Base-by-base conservation (phyloP, 1,284 basidiomycete genomes). In the Marasmius tenuissimus region DNA sequence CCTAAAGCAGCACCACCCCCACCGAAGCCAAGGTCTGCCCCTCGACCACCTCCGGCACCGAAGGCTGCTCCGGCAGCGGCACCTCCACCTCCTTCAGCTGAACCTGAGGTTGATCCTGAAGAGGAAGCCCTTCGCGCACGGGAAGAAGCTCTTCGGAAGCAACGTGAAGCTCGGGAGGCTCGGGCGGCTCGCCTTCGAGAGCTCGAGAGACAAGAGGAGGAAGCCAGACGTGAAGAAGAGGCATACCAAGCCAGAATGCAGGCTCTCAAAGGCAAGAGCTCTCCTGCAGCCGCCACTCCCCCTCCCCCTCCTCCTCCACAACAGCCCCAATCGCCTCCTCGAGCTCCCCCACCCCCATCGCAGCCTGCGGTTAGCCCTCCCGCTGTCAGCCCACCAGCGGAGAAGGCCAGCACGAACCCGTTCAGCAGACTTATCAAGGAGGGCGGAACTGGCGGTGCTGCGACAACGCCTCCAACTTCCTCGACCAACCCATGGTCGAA, bases 141-240 rank as follows among this genome's bases (percentile, higher is more conserved):
- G n/a, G 88, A 92, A 71, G 89, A 84, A 65, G 82, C 81, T 3
- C 68, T 92, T 22, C 78, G 81, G 55, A 92, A 89, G 73, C 85
- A 86, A 64, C 84, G 85, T 11, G 88, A 86, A 67, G 89, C 84
- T 49, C 83, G 89, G 2, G 81, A 80, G 18, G 88, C 82, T 52
- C 83, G 89, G 2, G 81, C 80, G 18, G 88, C 82, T 52, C 81
- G 88, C 34, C 70, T 93, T 52, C 82, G 86, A 54, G 81, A 85
- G 67, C 79, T 94, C 5, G 91, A 94, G 73, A 76, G 80, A 64
- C 87, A 93, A 69, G 90, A 93, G 67, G 86, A 88, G 68, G 88
- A 91, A 70, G 86, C 85, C 22, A 76, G 80, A 35, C 75, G 78
- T 39, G 83, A 85, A 60, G 89, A 92, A 65, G 89, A 88, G 69